Conservation (phyloP, 805 yeast genomes). For the Zygotorulaspora sp. region DNA sequence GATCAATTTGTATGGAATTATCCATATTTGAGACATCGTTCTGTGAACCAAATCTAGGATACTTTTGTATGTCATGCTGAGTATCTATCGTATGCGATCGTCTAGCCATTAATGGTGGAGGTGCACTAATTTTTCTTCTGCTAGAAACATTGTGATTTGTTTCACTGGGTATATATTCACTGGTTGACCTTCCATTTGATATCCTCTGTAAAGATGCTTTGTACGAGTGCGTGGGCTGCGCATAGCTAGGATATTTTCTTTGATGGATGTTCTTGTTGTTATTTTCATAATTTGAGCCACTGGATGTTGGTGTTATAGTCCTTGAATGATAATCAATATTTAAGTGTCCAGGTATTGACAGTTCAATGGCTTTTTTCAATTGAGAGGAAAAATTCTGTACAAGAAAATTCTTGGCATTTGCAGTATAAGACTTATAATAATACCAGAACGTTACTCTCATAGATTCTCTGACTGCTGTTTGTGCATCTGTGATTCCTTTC, state of each 20-base stretch:
- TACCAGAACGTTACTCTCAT: slow-evolving; percentile 76
- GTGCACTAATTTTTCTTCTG: slow-evolving; percentile 28
- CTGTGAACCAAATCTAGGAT: neutral
- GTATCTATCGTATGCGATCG: slow-evolving; percentile 2
- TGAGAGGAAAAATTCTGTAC: slow-evolving; percentile 26
- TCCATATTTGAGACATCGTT: slow-evolving; percentile 4
- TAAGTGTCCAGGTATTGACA: slow-evolving; percentile 45
- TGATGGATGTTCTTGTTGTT: slow-evolving; percentile 39
- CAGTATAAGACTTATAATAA: slow-evolving; percentile 50
- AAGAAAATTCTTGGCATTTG: slow-evolving; percentile 42
- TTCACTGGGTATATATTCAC: slow-evolving; percentile 22
- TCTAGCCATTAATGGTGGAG: slow-evolving; percentile 15
- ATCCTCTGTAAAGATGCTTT: slow-evolving; percentile 10
- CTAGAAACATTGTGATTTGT: slow-evolving; percentile 5
- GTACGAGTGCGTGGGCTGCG: slow-evolving; percentile 30
- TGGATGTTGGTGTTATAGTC: slow-evolving; percentile 11
- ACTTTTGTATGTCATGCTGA: neutral
- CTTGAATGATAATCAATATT: slow-evolving; percentile 20
- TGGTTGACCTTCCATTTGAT: slow-evolving; percentile 23
- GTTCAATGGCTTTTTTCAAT: slow-evolving; percentile 54
- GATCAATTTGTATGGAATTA: slow-evolving; percentile 23
- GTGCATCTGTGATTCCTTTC: slow-evolving; percentile 72
- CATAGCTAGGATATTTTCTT: slow-evolving; percentile 30
- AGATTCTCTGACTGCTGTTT: slow-evolving; percentile 70
- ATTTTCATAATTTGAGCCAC: slow-evolving; percentile 1